These are phyloP conservation scores for Lactarius vividus DNA, from an alignment of 768 basidiomycete genomes.

Conservation along the genomic window DNA sequence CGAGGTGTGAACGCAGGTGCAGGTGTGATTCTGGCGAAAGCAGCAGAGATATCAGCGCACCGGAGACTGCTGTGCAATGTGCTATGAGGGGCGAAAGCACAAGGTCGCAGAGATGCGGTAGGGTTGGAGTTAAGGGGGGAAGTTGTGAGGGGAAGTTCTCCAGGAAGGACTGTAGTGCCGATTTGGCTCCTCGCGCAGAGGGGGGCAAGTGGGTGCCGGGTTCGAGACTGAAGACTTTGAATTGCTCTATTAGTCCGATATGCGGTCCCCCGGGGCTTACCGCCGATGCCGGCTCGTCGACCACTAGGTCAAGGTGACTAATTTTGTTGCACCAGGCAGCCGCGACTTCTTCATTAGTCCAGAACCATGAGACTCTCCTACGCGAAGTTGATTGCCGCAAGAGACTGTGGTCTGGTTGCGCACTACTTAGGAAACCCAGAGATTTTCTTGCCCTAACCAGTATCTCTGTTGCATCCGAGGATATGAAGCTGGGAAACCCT, in stretches of 20 bases:
- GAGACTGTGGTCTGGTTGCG: constrained; percentile 62
- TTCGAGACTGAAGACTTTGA: constrained; percentile 63
- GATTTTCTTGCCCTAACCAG: constrained; percentile 70
- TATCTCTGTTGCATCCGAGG: constrained; percentile 45
- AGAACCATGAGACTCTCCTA: constrained; percentile 54
- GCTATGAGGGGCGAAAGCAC: constrained; percentile 59
- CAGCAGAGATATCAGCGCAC: constrained; percentile 64
- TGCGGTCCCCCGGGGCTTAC: background rate
- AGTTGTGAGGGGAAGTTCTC: constrained; percentile 54
- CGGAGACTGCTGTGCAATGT: constrained; percentile 63
- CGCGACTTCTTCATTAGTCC: constrained; percentile 54
- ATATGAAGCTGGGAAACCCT: constrained; percentile 65
- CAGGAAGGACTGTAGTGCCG: constrained; percentile 49
- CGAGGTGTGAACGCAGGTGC: constrained; percentile 63
- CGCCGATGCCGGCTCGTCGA: background rate
- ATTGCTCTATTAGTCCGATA: constrained; percentile 30
- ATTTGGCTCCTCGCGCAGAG: constrained; percentile 30
- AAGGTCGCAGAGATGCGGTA: constrained; percentile 58
- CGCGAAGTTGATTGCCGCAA: constrained; percentile 34
- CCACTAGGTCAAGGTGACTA: background rate
- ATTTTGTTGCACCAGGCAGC: constrained; percentile 40
- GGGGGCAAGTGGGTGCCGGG: constrained; percentile 47
- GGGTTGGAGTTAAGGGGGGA: constrained; percentile 62
- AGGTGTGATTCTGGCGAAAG: constrained; percentile 62
- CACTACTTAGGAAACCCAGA: constrained; percentile 57